Percentiles rank a stretch among this genome's conserved stretches.
Evolutionary conservation across 2,329 filamentous ascomycete genomes (phyloP).

Genomic region (Colletotrichum karsti): DNA sequence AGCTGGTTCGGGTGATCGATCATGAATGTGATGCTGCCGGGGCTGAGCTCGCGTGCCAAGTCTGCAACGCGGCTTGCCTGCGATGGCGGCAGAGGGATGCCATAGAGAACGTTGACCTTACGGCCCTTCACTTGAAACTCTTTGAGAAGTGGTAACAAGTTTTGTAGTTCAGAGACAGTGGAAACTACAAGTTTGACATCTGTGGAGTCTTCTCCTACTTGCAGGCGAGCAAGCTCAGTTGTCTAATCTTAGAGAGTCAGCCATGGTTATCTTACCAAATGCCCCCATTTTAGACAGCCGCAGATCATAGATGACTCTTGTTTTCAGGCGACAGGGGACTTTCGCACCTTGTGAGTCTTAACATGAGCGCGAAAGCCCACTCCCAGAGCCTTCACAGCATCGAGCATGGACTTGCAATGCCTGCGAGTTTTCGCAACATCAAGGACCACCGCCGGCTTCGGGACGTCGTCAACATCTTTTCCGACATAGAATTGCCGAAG

Average conservation of each 20-base stretch:
- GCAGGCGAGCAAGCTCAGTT: conserved; percentile 59
- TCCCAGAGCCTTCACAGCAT: conserved; percentile 53
- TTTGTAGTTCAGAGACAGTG: conserved; percentile 67
- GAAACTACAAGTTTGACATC: conserved; percentile 66
- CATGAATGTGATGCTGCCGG: conserved; percentile 59
- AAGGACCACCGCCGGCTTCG: conserved; percentile 64
- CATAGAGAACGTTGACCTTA: conserved; percentile 60
- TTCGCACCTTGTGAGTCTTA: conserved; percentile 69
- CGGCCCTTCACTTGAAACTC: conserved; percentile 24
- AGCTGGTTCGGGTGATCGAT: conserved; percentile 65
- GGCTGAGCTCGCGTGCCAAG: conserved; percentile 53
- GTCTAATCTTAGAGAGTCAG: conserved; percentile 48
- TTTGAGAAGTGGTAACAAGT: conserved; percentile 55
- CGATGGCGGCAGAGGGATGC: conserved; percentile 66
- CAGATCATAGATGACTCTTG: too few species aligned
- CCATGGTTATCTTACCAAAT: fast-evolving
- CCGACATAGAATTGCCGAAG: conserved; percentile 37
- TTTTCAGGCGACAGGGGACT: too few species aligned
- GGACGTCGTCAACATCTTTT: conserved; percentile 42
- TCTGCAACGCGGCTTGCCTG: conserved; percentile 56
- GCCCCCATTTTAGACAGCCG: too few species aligned
- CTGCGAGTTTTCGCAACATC: conserved; percentile 60
- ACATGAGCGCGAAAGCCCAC: conserved; percentile 69
- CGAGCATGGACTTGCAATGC: conserved; percentile 67
- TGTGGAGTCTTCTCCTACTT: conserved; percentile 53